Base-by-base conservation (phyloP, 768 basidiomycete genomes). In the Sarcodon sp. region DNA sequence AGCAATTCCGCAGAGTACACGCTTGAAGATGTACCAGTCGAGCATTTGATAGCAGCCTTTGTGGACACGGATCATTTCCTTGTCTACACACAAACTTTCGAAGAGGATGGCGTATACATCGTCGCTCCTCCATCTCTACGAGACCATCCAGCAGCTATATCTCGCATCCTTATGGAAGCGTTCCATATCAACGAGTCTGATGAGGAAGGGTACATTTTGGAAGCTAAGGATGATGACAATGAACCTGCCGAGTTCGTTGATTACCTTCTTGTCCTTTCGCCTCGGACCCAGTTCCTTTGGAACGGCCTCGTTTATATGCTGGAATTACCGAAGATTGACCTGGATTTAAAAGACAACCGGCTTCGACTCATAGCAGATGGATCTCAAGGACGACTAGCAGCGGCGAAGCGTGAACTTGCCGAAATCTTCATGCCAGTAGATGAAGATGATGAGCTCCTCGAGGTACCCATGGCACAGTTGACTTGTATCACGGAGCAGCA, bases 311-410 rank as follows among this genome's bases (percentile, higher is more conserved):
- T 96, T 44, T 73, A 92, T 64, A 73, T 90, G 57, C 67, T 90
- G 33, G 74, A 79, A 47, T 66, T 93, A 13, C 79, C 84, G 11
- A 80, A 69, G 56, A 69, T 91, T 53, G 83, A 90, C n/a, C 67
- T 94, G 18, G 86, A 85, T 49, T 33, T 87, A 50, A 83, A 82
- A 56, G 92, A 94, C 52, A 80, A 85, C 54, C 79, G 90, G n/a
- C 77, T 91, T n/a, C 80, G 92, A 18, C 69, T 99, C 27, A 77
- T 98, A 47, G 87, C 94, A 6, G 90, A 96, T 58, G 93, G 93
- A 8, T 79, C 92, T 0, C 79, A 82, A 52, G 74, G 77, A 18
- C 79, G 87, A 8, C 71, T 99, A 33, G 69, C 70, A 11, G 55
- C 79, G 18, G 87, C 90, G 16, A 94, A 92, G 60, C 77, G 85